Conservation (phyloP, 2,329 filamentous ascomycete genomes). For the Aspergillus arachidicola region DNA sequence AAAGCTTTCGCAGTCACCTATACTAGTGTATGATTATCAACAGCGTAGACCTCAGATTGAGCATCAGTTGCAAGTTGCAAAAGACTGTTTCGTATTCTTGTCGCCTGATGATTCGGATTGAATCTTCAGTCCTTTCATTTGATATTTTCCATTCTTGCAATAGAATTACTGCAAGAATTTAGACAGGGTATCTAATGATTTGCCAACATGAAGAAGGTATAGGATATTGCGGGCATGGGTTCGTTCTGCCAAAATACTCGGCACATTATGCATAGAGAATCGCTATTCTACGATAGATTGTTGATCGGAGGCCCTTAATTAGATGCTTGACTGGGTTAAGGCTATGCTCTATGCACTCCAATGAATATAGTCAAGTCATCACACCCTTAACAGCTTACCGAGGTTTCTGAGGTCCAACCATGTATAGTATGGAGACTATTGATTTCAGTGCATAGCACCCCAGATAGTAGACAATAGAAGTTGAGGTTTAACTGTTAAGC, state of each 20-base stretch:
- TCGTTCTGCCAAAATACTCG: not conserved
- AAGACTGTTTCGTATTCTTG: not conserved
- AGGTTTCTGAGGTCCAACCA: not conserved
- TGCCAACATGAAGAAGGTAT: not conserved
- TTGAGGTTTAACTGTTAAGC: not conserved
- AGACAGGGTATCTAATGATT: no score
- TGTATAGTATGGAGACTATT: not conserved
- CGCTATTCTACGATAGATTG: not conserved
- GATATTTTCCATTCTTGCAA: not conserved
- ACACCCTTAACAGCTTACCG: not conserved
- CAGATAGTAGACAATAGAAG: not conserved
- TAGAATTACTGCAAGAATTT: not conserved
- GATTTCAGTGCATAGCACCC: not conserved
- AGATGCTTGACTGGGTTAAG: not conserved
- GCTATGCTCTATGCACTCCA: not conserved
- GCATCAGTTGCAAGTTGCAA: not conserved
- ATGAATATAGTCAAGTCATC: not conserved
- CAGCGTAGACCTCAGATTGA: not conserved
- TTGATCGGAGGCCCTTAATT: not conserved
- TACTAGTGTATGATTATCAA: not conserved
- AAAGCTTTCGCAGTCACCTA: not conserved
- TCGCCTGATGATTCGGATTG: not conserved
- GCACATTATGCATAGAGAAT: not conserved
- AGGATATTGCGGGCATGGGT: not conserved
- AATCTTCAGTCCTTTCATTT: not conserved